Percentiles rank a stretch among this genome's conserved stretches.
Evolutionary conservation across 768 basidiomycete species (phyloP).

Genomic region (Leccinum pellstonianum): DNA sequence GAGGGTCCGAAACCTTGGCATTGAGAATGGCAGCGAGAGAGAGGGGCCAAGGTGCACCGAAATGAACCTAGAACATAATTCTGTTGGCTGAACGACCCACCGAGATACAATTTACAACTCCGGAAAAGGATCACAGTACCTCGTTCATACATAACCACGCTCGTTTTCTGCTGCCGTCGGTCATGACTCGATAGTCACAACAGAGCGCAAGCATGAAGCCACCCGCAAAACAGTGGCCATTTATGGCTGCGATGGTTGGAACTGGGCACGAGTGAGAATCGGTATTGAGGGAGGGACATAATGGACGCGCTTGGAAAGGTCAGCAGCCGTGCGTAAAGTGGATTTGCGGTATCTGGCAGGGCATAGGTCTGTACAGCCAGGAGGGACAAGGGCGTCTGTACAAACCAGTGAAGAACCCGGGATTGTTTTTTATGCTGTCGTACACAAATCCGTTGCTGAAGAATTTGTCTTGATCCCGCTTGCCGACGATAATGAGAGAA

Average conservation of each 20-base stretch:
- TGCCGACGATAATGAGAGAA: conserved; percentile 75
- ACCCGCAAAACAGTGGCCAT: conserved; percentile 85
- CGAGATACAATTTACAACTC: background rate
- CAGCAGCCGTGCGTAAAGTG: conserved; percentile 64
- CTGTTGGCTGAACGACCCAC: background rate
- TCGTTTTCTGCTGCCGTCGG: conserved; percentile 70
- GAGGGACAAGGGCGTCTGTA: background rate
- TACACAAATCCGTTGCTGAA: conserved; percentile 85
- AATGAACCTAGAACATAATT: conserved; percentile 57
- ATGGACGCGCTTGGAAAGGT: conserved; percentile 67
- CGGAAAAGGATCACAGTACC: conserved; percentile 35
- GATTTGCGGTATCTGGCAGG: conserved; percentile 66
- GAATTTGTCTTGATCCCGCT: conserved; percentile 77
- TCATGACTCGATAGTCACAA: conserved; percentile 91
- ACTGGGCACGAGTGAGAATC: conserved; percentile 43
- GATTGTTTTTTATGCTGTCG: conserved; percentile 47
- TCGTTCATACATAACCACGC: conserved; percentile 96
- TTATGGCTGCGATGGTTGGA: conserved; percentile 75
- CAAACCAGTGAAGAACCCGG: conserved; percentile 66
- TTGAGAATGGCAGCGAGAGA: conserved; percentile 64
- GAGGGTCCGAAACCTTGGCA: conserved; percentile 61
- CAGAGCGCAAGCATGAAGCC: conserved; percentile 75
- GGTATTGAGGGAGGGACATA: background rate
- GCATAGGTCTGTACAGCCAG: background rate
- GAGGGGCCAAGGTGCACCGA: conserved; percentile 78